Conservation (phyloP, 1,139 yeast genomes). For the Diutina rugosa region DNA sequence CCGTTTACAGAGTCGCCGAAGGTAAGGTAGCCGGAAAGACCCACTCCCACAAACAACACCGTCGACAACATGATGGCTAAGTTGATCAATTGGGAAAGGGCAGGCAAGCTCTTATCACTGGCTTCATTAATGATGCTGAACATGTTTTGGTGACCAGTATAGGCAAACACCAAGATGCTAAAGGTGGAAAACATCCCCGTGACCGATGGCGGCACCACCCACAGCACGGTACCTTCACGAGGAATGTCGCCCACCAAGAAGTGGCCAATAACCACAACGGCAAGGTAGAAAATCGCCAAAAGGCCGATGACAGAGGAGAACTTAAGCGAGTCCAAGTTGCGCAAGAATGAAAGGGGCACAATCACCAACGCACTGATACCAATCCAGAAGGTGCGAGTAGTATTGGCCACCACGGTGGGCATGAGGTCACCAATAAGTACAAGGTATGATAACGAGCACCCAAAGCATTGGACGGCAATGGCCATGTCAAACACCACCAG, state of each 20-base stretch:
- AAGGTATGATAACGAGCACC: slow-evolving; percentile 8
- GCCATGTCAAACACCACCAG: slow-evolving; percentile 60
- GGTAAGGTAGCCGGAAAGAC: slow-evolving; percentile 30
- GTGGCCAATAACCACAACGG: slow-evolving; percentile 23
- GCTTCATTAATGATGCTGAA: slow-evolving; percentile 23
- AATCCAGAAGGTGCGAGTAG: slow-evolving; percentile 25
- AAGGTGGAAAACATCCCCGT: slow-evolving; percentile 54
- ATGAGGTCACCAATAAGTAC: slow-evolving; percentile 22
- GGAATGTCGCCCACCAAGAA: slow-evolving; percentile 14
- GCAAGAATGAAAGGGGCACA: slow-evolving; percentile 29
- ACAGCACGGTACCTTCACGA: slow-evolving; percentile 6
- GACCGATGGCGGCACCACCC: slow-evolving; percentile 41
- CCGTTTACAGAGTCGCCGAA: slow-evolving; percentile 42
- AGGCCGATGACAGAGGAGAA: slow-evolving; percentile 31
- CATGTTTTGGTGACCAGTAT: slow-evolving; percentile 11
- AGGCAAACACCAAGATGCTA: slow-evolving; percentile 13
- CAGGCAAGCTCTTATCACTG: slow-evolving; percentile 36
- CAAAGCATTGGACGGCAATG: slow-evolving; percentile 10
- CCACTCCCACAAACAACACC: slow-evolving; percentile 23
- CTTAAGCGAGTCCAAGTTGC: slow-evolving; percentile 31
- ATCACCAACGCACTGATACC: slow-evolving; percentile 19
- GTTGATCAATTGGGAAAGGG: slow-evolving; percentile 39
- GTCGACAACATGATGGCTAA: slow-evolving; percentile 35
- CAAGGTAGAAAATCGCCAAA: slow-evolving; percentile 26
- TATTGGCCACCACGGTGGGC: slow-evolving; percentile 22